Evolutionary conservation across 2,329 filamentous ascomycete species (phyloP), one percentile per base, ranked within the genome.

Genomic region (Clonostachys solani): DNA sequence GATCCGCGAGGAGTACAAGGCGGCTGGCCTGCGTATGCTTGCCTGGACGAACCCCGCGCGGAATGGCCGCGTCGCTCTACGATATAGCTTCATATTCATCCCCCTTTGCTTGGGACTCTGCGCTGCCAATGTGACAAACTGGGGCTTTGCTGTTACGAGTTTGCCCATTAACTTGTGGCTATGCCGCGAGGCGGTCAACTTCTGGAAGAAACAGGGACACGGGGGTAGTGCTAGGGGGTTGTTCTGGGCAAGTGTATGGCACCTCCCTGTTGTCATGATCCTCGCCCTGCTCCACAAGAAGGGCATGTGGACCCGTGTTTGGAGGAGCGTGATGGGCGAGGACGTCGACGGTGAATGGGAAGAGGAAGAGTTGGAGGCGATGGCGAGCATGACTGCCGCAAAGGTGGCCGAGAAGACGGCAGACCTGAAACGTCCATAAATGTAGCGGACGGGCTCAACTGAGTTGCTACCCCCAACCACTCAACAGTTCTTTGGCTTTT

Each of bases 201-300:
- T 97, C 69, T 96, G 88, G 85, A 80, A 78, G 52, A 72, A 81
- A 29, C 81, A 90, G 58, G 92, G 92, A 12, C 80, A 86, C 51
- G 84, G 85, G 56, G 92, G 92, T 3, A 89, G 81, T 16, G 92
- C 94, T 3, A 80, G 90, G 47, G 85, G 86, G 0, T 67, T 99
- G 45, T 99, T 99, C 66, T 99, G 94, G 94, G 92, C 94, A 2
- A 96, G 90, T 64, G 90, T 99, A 10, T 97, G 92, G 94, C 92
- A 96, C 69, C 66, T 99, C 43, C 94, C 94, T 0, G 87, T 86
- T 23, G 78, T 97, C 40, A 83, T 99, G 75, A 90, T 96, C 42
- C 73, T 96, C 50, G 92, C 91, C 4, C 85, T 97, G 66, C 80
- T 87, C 47, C 89, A 95, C 67, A 99, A 99, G 78, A 95, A 91